A percentile compares a stretch with the other conserved stretches of the same genome.
These are phyloP conservation scores for Phytopythium boreale DNA, from an alignment of 352 stramenopile genomes.

Conservation along the genomic window DNA sequence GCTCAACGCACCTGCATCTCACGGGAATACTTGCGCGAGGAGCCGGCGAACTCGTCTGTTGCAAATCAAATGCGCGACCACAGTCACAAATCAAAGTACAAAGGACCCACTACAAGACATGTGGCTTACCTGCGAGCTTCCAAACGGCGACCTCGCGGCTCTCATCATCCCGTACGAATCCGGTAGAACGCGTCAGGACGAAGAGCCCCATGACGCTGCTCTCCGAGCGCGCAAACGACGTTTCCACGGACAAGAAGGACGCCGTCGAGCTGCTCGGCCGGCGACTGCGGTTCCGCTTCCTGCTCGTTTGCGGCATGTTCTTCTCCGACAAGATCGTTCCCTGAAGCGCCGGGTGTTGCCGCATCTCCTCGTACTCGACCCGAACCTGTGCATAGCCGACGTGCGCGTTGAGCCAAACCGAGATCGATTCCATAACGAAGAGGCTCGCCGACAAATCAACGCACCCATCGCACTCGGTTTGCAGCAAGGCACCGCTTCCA, in stretches of 20 bases:
- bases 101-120: too few species aligned
- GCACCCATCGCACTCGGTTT: conserved; percentile 39
- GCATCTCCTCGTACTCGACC: background rate
- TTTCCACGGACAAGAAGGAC: conserved; percentile 16
- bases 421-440: background rate
- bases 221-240: conserved; percentile 22
- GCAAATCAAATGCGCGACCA: background rate
- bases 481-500: conserved; percentile 64
- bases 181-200: conserved; percentile 22
- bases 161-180: conserved; percentile 31
- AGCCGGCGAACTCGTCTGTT: background rate
- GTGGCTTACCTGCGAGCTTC: conserved; percentile 5
- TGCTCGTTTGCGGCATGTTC: background rate
- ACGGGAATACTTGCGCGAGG: background rate
- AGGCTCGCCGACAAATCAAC: background rate
- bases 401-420: too few species aligned
- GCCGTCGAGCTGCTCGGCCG: background rate
- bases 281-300: background rate
- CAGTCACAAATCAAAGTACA: background rate
- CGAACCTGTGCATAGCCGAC: background rate
- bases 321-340: conserved; percentile 5
- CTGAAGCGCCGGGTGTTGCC: background rate
- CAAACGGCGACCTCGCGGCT: background rate
- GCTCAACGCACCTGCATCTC: conserved; percentile 1
- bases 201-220: conserved; percentile 25